Conservation (phyloP, 2,329 filamentous ascomycete genomes). For the Trichoderma asperellum region DNA sequence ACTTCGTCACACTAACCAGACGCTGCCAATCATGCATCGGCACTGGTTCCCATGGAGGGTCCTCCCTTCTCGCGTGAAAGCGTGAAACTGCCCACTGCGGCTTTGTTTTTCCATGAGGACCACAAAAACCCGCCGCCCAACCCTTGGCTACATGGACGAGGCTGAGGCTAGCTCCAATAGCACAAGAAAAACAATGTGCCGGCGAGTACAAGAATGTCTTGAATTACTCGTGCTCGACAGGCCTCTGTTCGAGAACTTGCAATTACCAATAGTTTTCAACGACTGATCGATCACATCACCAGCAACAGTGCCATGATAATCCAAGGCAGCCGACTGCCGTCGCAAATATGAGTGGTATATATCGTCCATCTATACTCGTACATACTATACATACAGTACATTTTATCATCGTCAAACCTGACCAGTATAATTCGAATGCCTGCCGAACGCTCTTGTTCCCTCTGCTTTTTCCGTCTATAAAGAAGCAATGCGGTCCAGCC, state of each 20-base stretch:
- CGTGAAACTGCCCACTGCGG: slow-evolving; percentile 1
- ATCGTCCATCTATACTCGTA: slow-evolving; percentile 24
- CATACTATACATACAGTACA: slow-evolving; percentile 17
- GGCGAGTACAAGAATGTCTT: slow-evolving; percentile 5
- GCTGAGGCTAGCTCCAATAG: slow-evolving; percentile 20
- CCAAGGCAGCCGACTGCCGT: not conserved
- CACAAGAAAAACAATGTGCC: not conserved
- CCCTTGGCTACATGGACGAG: slow-evolving; percentile 1
- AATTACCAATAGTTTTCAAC: not conserved
- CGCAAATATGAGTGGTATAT: slow-evolving; percentile 23
- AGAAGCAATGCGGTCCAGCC: slow-evolving; percentile 17
- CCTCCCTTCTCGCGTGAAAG: slow-evolving; percentile 20
- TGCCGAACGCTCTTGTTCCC: slow-evolving; percentile 17
- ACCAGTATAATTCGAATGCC: slow-evolving; percentile 3
- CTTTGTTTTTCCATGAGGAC: not conserved
- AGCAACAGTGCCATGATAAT: not conserved
- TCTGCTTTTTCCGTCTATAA: slow-evolving; percentile 19
- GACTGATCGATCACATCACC: not conserved
- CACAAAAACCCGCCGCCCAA: slow-evolving; percentile 3
- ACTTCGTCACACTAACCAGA: slow-evolving; percentile 12
- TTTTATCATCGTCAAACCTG: not conserved
- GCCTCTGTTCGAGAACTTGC: not conserved
- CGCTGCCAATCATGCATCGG: slow-evolving; percentile 16
- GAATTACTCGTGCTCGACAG: slow-evolving; percentile 18
- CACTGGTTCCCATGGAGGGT: slow-evolving; percentile 7